A percentile compares a stretch with the other conserved stretches of the same genome.
phyloP scores from a whole-genome alignment of 495 filamentous ascomycete genomes.

The Xylaria venustula region DNA sequence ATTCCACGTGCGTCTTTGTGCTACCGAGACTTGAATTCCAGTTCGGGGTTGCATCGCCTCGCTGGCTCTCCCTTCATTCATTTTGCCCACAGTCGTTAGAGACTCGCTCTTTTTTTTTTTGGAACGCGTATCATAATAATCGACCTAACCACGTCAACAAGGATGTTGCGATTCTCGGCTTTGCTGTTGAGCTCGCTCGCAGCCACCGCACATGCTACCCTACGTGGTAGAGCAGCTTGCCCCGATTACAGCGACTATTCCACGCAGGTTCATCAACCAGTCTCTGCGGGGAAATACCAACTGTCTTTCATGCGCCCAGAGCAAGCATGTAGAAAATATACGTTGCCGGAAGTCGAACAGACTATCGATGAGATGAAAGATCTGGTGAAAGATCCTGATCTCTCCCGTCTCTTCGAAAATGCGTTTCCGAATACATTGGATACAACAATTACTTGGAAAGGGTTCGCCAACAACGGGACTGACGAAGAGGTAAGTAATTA shows the following conservation, averaged over 20 bases:
- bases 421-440: slow-evolving; percentile 67
- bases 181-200: slow-evolving; percentile 20
- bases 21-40: background rate
- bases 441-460: slow-evolving; percentile 65
- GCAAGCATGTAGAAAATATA: slow-evolving; percentile 61
- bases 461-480: slow-evolving; percentile 44
- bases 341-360: slow-evolving; percentile 52
- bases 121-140: background rate
- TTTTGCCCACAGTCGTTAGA: background rate
- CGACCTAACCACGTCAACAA: background rate
- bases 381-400: slow-evolving; percentile 61
- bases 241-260: slow-evolving; percentile 56
- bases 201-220: slow-evolving; percentile 9
- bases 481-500: slow-evolving; percentile 34
- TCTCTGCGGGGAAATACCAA: slow-evolving; percentile 41
- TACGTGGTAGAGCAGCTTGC: slow-evolving; percentile 36
- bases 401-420: slow-evolving; percentile 64
- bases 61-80: background rate
- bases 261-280: slow-evolving; percentile 40
- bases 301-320: slow-evolving; percentile 59
- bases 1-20: background rate
- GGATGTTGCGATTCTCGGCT: slow-evolving; percentile 18
- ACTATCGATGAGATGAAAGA: slow-evolving; percentile 46
- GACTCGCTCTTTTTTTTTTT: background rate
- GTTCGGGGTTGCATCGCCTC: background rate